These are phyloP conservation scores for Nothomitra cinnamomea DNA, from an alignment of 2,329 filamentous ascomycete species.

Conservation along the genomic window DNA sequence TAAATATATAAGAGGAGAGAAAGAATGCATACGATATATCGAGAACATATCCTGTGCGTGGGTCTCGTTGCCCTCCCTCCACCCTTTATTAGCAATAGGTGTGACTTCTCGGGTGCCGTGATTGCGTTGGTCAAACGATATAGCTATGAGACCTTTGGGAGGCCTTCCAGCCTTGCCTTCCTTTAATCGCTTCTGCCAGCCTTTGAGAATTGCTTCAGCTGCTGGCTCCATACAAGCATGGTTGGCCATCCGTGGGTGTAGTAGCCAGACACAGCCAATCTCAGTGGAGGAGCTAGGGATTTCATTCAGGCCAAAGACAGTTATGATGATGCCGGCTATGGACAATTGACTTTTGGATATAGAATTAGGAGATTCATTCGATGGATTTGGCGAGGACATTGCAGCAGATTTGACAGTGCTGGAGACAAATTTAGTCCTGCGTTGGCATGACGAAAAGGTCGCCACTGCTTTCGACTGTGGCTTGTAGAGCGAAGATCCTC, in stretches of 20 bases:
- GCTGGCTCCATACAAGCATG: slow-evolving; percentile 61
- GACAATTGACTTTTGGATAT: slow-evolving; percentile 50
- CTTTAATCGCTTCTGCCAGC: slow-evolving; percentile 40
- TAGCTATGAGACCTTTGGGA: slow-evolving; percentile 51
- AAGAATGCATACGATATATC: slow-evolving; percentile 34
- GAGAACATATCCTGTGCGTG: slow-evolving; percentile 91
- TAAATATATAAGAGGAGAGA: slow-evolving; percentile 6
- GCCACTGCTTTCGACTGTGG: no score
- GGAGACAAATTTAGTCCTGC: no score
- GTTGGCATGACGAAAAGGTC: no score
- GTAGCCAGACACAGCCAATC: slow-evolving; percentile 75
- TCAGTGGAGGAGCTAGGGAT: slow-evolving; percentile 36
- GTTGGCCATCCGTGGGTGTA: slow-evolving; percentile 60
- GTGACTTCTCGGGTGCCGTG: slow-evolving; percentile 62
- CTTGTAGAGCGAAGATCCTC: no score
- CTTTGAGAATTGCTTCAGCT: slow-evolving; percentile 48
- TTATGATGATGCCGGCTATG: slow-evolving; percentile 63
- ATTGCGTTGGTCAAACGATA: slow-evolving; percentile 84
- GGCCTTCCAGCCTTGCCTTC: slow-evolving; percentile 16
- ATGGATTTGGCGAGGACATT: background rate
- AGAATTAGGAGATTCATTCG: slow-evolving; percentile 9
- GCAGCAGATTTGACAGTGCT: no score
- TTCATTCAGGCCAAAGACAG: slow-evolving; percentile 67
- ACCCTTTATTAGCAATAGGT: slow-evolving; percentile 53
- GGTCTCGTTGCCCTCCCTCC: slow-evolving; percentile 58